Percentiles rank a stretch among this genome's conserved stretches.
Conservation (phyloP, 257 asterid species). For the Solanum paucissectum region DNA sequence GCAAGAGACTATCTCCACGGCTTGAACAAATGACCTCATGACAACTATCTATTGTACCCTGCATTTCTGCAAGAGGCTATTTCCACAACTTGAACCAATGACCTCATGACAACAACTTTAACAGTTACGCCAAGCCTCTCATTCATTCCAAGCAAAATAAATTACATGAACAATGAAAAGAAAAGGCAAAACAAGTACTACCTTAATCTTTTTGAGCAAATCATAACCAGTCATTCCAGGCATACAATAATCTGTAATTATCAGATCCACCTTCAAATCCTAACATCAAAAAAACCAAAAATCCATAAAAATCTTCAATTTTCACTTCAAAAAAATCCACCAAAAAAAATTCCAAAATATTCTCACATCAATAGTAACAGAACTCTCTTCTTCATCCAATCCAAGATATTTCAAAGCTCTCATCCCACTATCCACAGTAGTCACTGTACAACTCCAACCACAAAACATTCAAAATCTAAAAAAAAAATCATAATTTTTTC, state of each 20-base stretch:
- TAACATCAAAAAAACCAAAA: slow-evolving; percentile 6
- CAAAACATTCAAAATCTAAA: background rate
- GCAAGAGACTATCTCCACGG: background rate
- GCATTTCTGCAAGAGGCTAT: background rate
- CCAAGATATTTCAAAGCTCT: slow-evolving; percentile 85
- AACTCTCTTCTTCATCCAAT: slow-evolving; percentile 52
- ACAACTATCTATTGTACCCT: background rate
- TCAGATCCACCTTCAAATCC: slow-evolving; percentile 84
- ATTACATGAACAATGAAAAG: background rate
- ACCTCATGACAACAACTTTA: background rate
- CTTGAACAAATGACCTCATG: background rate
- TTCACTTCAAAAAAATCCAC: background rate
- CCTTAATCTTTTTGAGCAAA: slow-evolving; percentile 81
- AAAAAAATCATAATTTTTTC: background rate
- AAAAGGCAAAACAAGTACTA: slow-evolving; percentile 17
- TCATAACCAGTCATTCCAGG: slow-evolving; percentile 96
- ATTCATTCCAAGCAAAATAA: background rate
- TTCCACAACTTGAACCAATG: background rate
- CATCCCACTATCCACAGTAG: slow-evolving; percentile 86
- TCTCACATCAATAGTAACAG: slow-evolving; percentile 58
- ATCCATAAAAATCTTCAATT: background rate
- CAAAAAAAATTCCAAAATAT: background rate
- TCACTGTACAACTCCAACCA: slow-evolving; percentile 36
- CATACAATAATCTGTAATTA: slow-evolving; percentile 91
- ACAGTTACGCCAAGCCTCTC: background rate